Base-by-base conservation (phyloP, 495 filamentous ascomycete species). In the Tuber borchii region DNA sequence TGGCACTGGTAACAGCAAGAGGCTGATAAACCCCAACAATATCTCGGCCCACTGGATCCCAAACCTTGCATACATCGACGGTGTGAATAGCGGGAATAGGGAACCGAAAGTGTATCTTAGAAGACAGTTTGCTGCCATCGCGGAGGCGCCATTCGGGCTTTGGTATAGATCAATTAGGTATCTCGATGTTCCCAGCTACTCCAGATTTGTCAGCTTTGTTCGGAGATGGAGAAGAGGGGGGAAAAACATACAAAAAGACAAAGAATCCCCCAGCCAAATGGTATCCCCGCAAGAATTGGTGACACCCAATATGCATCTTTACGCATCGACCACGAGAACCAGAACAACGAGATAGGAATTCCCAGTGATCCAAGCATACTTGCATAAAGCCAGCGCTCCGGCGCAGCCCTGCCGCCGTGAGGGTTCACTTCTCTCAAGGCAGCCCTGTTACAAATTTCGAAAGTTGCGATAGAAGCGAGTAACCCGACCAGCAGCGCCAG, bases 231-330 rank as follows among this genome's bases (percentile, higher is more conserved):
- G 26, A 10, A 77, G 70, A 5, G 73, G 69, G 45, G 20, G 51
- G 31, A 5, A 2, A 22, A 74, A 72, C 83, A 80, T 78, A 87
- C 85, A 71, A 91, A 91, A 10, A 91, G 83, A 75, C 84, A 85
- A 8, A 92, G 78, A 81, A 90, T 91, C 4, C 90, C 91, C 87
- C 88, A 92, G 1, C 88, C 90, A 82, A 93, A 92, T 0, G 89
- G 84, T 51, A 91, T 81, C 12, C 88, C 86, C 6, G 89, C 85
- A 3, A 86, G 78, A 9, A 85, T 83, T 0, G 87, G 87, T 56
- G 81, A 81, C 5, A 84, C 84, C 86, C 87, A 86, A 45, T 84
- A 83, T 12, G 83, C 72, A 75, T 77, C 76, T 70, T 45, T 70
- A 65, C 46, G 77, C 2, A 87, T 79, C 0, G 86, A 87, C 85